phyloP scores from a whole-genome alignment of 768 basidiomycete genomes.

The Epithele typhae region DNA sequence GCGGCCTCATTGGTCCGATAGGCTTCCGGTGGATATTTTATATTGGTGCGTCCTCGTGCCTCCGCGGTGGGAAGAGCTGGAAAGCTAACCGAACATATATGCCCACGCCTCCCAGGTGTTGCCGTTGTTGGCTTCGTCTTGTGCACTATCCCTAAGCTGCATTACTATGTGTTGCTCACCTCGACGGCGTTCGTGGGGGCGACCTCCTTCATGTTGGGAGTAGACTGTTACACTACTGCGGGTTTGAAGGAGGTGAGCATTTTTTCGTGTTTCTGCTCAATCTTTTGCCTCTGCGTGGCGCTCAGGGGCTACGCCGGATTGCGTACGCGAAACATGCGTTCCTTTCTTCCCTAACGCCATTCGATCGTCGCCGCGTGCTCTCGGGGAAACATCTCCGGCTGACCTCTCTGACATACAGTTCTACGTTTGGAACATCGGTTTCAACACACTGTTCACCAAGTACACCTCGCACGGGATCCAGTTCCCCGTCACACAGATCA shows the following conservation, averaged over 20 bases:
- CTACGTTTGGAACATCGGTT: conserved; percentile 95
- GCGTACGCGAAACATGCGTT: too few relatives aligned
- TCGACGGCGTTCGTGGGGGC: conserved; percentile 90
- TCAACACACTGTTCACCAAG: conserved; percentile 73
- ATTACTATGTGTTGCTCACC: conserved; percentile 82
- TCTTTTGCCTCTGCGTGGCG: too few relatives aligned
- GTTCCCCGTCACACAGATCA: conserved; percentile 84
- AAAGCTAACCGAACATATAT: conserved; percentile 16
- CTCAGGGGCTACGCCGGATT: too few relatives aligned
- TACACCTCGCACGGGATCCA: conserved; percentile 60
- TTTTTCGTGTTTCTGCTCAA: background rate
- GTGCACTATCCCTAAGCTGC: conserved; percentile 81
- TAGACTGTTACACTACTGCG: conserved; percentile 90
- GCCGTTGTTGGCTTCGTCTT: conserved; percentile 76
- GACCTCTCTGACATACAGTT: conserved; percentile 61
- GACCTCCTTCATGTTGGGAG: conserved; percentile 85
- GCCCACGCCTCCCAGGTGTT: conserved; percentile 44
- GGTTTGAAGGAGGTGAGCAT: conserved; percentile 82
- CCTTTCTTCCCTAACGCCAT: too few relatives aligned
- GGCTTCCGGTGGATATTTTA: conserved; percentile 88
- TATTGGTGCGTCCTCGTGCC: conserved; percentile 49
- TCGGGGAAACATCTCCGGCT: too few relatives aligned
- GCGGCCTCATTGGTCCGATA: conserved; percentile 73
- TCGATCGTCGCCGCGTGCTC: too few relatives aligned
- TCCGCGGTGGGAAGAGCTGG: too few relatives aligned